Evolutionary conservation across 306 rosid species (phyloP).

Genomic region (Hippophae tibetana): DNA sequence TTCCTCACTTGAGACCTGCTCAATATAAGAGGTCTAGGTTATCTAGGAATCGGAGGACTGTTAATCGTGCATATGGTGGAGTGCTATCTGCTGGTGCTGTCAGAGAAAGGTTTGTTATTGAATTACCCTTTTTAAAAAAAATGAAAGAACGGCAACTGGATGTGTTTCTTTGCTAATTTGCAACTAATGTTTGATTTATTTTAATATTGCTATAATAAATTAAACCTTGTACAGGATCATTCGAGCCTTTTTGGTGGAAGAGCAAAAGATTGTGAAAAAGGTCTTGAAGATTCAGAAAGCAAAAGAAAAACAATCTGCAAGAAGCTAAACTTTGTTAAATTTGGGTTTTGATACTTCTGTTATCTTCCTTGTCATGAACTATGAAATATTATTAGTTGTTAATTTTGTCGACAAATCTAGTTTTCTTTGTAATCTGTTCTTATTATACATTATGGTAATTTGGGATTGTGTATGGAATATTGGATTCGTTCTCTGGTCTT

Average conservation of each 20-base stretch:
- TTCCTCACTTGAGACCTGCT: conserved; percentile 70
- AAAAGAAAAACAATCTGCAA: conserved; percentile 47
- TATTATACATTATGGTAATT: too few relatives aligned
- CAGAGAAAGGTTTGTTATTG: conserved; percentile 54
- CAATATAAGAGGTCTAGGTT: conserved; percentile 70
- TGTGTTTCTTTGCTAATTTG: background rate
- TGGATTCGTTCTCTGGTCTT: too few relatives aligned
- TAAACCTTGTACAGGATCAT: conserved; percentile 34
- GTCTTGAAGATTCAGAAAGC: conserved; percentile 76
- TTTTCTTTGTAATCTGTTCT: too few relatives aligned
- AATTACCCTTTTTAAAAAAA: too few relatives aligned
- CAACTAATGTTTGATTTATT: background rate
- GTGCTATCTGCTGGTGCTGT: conserved; percentile 70
- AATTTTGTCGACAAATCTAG: too few relatives aligned
- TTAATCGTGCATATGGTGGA: conserved; percentile 67
- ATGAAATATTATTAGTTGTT: too few relatives aligned
- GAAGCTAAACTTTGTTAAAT: conserved; percentile 16
- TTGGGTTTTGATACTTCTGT: too few relatives aligned
- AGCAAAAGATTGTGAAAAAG: conserved; percentile 73
- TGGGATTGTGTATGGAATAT: too few relatives aligned
- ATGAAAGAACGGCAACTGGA: background rate
- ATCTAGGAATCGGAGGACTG: conserved; percentile 65
- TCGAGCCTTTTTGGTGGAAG: conserved; percentile 66
- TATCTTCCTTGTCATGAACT: too few relatives aligned
- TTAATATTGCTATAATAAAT: too few relatives aligned